A percentile compares a stretch with the other conserved stretches of the same genome.
phyloP scores from a whole-genome alignment of 106 monocot species.

The Allium cepa region DNA sequence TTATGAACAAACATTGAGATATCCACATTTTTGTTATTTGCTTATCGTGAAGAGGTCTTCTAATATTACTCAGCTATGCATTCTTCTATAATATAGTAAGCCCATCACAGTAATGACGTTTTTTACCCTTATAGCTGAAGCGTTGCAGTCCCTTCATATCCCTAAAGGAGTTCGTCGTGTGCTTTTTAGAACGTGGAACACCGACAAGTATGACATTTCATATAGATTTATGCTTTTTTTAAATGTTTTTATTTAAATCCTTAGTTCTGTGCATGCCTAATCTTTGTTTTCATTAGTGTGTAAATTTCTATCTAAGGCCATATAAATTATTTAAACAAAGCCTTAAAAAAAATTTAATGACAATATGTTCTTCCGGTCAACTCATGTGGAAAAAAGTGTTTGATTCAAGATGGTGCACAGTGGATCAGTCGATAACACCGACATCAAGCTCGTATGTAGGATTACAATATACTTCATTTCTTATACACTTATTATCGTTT shows the following conservation, averaged over 20 bases:
- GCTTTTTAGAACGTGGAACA: constrained; percentile 86
- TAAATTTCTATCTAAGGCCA: not conserved
- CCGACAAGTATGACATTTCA: constrained; percentile 49
- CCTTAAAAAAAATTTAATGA: too few relatives aligned
- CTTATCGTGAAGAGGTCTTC: not conserved
- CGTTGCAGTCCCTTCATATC: constrained; percentile 71
- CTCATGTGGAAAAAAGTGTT: constrained; percentile 87
- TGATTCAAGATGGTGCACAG: constrained; percentile 82
- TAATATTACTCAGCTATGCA: not conserved
- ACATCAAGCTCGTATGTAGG: constrained; percentile 86
- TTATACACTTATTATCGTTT: too few relatives aligned
- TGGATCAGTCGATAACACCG: constrained; percentile 82
- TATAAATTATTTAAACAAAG: too few relatives aligned
- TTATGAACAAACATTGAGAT: not conserved
- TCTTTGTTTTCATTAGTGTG: too few relatives aligned
- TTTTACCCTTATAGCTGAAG: constrained; percentile 45
- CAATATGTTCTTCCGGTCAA: constrained; percentile 25
- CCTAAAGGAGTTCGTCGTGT: constrained; percentile 75
- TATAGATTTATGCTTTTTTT: not conserved
- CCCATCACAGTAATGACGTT: not conserved
- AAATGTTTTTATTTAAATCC: not conserved
- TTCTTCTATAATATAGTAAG: not conserved
- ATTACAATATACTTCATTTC: not conserved
- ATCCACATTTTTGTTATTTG: not conserved
- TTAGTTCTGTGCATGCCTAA: too few relatives aligned